Conservation (phyloP, 257 asterid genomes). For the Apocynum venetum region DNA sequence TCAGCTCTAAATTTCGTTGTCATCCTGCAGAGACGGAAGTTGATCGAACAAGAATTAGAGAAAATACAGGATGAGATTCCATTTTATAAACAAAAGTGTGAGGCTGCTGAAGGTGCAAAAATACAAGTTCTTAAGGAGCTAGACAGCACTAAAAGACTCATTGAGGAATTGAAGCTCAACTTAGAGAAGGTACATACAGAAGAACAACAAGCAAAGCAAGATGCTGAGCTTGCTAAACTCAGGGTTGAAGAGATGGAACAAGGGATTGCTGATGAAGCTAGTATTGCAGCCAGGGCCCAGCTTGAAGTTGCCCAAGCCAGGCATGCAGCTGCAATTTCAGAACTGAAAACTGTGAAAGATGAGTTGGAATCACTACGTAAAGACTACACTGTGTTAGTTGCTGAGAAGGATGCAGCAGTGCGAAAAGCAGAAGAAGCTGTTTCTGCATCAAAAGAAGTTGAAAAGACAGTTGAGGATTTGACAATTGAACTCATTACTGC, state of each 20-base stretch:
- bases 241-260: slow-evolving; percentile 87
- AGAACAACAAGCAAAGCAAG: slow-evolving; percentile 93
- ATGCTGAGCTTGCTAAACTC: slow-evolving; percentile 84
- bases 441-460: slow-evolving; percentile 56
- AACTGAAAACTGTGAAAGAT: slow-evolving; percentile 49
- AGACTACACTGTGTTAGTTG: slow-evolving; percentile 45
- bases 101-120: slow-evolving; percentile 76
- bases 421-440: slow-evolving; percentile 68
- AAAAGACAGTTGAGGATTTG: slow-evolving; percentile 81
- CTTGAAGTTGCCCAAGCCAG: slow-evolving; percentile 90
- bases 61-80: slow-evolving; percentile 82
- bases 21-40: slow-evolving; percentile 64
- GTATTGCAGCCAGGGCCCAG: slow-evolving; percentile 93
- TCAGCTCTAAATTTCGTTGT: background rate
- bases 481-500: slow-evolving; percentile 73
- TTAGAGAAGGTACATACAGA: slow-evolving; percentile 87
- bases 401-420: slow-evolving; percentile 61
- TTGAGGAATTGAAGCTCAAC: slow-evolving; percentile 88
- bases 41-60: slow-evolving; percentile 79
- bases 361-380: slow-evolving; percentile 58
- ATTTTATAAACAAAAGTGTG: slow-evolving; percentile 51
- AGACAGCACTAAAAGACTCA: slow-evolving; percentile 66
- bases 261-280: slow-evolving; percentile 79
- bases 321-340: slow-evolving; percentile 68
- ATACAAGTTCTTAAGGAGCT: slow-evolving; percentile 63